Conservation (phyloP, 495 filamentous ascomycete species). For the Neurospora sp. region DNA sequence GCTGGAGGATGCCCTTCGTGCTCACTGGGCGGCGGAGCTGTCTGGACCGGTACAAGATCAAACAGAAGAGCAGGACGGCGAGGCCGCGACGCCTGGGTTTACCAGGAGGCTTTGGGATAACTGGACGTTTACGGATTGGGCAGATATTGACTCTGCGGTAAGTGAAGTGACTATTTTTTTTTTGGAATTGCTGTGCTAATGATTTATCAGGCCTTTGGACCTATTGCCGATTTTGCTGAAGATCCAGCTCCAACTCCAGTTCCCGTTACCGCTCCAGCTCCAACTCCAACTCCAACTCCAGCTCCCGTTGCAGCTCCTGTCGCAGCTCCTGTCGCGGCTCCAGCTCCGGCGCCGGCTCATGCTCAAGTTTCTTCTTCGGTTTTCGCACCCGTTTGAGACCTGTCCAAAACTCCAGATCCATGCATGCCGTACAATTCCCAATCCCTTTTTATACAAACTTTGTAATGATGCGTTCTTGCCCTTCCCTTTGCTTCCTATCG, state of each 20-base stretch:
- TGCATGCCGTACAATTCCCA: not conserved
- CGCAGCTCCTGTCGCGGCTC: not conserved
- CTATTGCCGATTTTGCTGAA: constrained; percentile 10
- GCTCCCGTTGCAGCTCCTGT: not conserved
- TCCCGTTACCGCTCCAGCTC: not conserved
- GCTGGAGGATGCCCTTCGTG: constrained; percentile 14
- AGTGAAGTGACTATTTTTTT: not conserved
- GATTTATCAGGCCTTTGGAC: constrained; percentile 12
- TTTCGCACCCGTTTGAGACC: not conserved
- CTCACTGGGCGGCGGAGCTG: constrained; percentile 12
- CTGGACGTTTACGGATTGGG: constrained; percentile 18
- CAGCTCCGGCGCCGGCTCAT: not conserved
- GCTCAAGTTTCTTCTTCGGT: not conserved
- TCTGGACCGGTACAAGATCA: not conserved
- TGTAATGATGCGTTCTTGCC: not conserved
- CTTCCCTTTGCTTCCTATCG: not conserved
- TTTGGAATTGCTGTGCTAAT: not conserved
- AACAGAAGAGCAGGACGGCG: not conserved
- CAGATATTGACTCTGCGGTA: constrained; percentile 21
- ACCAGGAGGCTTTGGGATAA: constrained; percentile 8
- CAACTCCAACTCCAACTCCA: not conserved
- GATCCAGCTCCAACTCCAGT: not conserved
- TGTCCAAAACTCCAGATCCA: not conserved
- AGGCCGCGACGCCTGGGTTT: not conserved
- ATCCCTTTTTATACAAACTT: not conserved